phyloP scores from a whole-genome alignment of 2,329 filamentous ascomycete genomes.

The Penicillium capsulatum region DNA sequence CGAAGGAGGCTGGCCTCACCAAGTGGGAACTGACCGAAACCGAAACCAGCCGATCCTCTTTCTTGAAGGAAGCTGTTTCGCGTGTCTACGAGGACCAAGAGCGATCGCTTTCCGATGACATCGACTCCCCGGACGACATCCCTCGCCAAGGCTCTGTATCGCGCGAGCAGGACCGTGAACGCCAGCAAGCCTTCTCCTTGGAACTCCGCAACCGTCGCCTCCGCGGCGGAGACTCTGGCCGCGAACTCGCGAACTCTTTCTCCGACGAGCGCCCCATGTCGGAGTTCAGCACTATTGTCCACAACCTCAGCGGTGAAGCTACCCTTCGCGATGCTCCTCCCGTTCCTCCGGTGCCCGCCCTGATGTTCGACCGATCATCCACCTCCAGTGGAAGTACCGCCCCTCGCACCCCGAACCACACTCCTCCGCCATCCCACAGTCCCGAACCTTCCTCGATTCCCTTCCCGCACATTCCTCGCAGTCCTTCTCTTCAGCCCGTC shows the following conservation, averaged over 20 bases:
- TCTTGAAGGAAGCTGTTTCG: constrained; percentile 58
- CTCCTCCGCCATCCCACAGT: constrained; percentile 4
- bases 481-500: background rate
- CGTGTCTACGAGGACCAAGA: constrained; percentile 53
- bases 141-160: constrained; percentile 8
- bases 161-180: constrained; percentile 21
- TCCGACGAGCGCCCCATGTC: constrained; percentile 40
- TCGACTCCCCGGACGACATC: constrained; percentile 9
- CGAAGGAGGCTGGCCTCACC: constrained; percentile 53
- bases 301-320: constrained; percentile 30
- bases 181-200: constrained; percentile 32
- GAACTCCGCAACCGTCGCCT: constrained; percentile 31
- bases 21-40: constrained; percentile 51
- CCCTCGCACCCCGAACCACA: constrained; percentile 12
- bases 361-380: constrained; percentile 10
- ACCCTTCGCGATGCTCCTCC: constrained; percentile 3
- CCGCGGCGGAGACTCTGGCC: constrained; percentile 7
- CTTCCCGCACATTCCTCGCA: constrained; percentile 1
- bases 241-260: constrained; percentile 19
- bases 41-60: constrained; percentile 50
- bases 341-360: constrained; percentile 6
- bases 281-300: constrained; percentile 36
- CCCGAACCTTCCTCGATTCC: constrained; percentile 3
- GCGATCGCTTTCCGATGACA: constrained; percentile 12
- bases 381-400: constrained; percentile 17